Base-by-base conservation (phyloP, 2,329 filamentous ascomycete species). In the Sporothrix curviconia region DNA sequence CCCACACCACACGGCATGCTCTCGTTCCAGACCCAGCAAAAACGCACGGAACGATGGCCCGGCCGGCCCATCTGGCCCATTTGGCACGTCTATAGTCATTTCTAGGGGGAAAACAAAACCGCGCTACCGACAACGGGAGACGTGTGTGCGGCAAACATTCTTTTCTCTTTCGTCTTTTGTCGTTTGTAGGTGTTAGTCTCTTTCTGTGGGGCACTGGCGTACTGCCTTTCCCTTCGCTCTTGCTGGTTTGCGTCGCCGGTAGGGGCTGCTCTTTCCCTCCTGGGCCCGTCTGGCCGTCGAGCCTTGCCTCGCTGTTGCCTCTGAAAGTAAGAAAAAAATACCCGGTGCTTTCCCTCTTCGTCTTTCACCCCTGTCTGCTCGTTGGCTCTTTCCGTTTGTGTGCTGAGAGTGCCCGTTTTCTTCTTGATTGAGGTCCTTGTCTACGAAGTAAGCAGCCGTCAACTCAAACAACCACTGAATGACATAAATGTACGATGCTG, bases 21-120 rank as follows among this genome's bases (percentile, higher is more conserved):
- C 60, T 47, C 59, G 59, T 57, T 59, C 56, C 59, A 59, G 59
- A 60, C 47, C 55, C 55, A 50, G 37, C 4, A 3, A 40, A 37
- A 19, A 39, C 17, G 47, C 58, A 55, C 60, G 60, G 60, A 57
- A 60, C 39, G 22, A 49, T 60, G 60, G 60, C 32, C 60, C 60
- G 60, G 56, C 57, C 56, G 58, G 54, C 55, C 60, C 58, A 57
- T 52, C 52, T 72, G 11, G 36, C 32, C 46, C 19, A 37, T 50
- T 49, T 39, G 47, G 28, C 2, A 6, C 40, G 17, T 2, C 7
- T 50, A n/a, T 50, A 32, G 46, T 37, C 28, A 24, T 24, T 9
- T 43, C 40, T 3, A 8, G 5, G 9, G 17, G 28, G 17, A 14
- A 34, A 34, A 15, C 47, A n/a, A 4, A 11, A 50, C 47, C 22